Base-by-base conservation (phyloP, 495 filamentous ascomycete species). In the Neurospora sp. region DNA sequence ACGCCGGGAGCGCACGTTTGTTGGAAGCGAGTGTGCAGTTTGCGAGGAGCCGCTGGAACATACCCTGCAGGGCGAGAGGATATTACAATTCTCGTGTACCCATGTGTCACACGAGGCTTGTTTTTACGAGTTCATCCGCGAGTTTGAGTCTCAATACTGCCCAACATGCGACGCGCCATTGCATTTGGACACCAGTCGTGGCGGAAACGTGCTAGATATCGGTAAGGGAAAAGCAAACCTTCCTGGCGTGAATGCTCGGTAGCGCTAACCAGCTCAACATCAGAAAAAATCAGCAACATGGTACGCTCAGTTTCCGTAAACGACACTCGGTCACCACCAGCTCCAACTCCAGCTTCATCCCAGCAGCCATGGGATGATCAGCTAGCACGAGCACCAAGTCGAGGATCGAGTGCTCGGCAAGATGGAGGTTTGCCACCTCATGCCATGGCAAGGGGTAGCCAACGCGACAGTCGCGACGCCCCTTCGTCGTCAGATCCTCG, bases 51-150 rank as follows among this genome's bases (percentile, higher is more conserved):
- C 95, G 10, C 83, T 99, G 74, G 96, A 99, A 79, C 96, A 99
- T 78, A 99, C 94, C 14, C 85, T 99, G 48, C 92, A 94, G 16
- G 96, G 96, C 69, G 96, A 99, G 82, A 90, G 94, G 72, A 93
- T 99, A 70, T 86, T 99, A 71, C 96, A 98, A 79, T 95, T 99
- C 77, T 97, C 96, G 37, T 99, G 96, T 81, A 87, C 89, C 12
- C 96, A 99, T 80, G 96, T 99, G 41, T 93, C 95, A 18, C 96
- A 99, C 78, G 96, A 98, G 80, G 96, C 96, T 22, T 99, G 96
- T 82, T 99, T 99, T 81, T 99, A 98, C 82, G 96, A 99, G 82
- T 98, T 94, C 78, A 96, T 99, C 76, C 92, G 93, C 73, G 95
- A 97, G 80, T 92, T 93, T 73, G 96, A 99, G 75, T 93, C 93